Base-by-base conservation (phyloP, 257 asterid species). In the Petrea volubilis region DNA sequence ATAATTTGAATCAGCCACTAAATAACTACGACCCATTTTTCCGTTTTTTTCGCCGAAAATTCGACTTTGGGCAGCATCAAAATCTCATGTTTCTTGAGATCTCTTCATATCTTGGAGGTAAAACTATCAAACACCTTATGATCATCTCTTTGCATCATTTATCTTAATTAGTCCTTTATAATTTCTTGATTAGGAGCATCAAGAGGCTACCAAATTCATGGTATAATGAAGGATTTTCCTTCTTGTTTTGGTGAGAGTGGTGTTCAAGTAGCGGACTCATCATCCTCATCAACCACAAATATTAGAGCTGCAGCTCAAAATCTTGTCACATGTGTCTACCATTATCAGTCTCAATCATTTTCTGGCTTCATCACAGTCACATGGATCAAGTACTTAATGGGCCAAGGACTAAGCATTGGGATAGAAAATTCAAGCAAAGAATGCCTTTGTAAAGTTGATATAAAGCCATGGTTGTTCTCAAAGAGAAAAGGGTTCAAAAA, bases 211-310 rank as follows among this genome's bases (percentile, higher is more conserved):
- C 68, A 17, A 56, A 58, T 43, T 44, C n/a, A 58, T 24, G 71
- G 68, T 58, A 47, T 15, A 47, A 90, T 86, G 97, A 86, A 83
- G 81, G 97, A 90, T 68, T 88, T 90, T 46, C 94, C 92, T 64
- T 90, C 95, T 60, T 90, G 96, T 81, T 88, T 88, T 44, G 87
- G 93, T 49, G 96, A 90, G 58, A 90, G 75, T 67, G 96, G 93
- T n/a, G 84, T 88, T 24, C 93, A 85, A 78, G 60, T 88, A 40
- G 74, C 78, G 2, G 81, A 82, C 44, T 74, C 87, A 55, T 79
- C 87, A 49, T 79, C 95, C 3, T 78, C 85, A 12, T 76, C 81
- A 34, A 62, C 12, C n/a, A 24, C 81, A 46, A 74, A 31, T 33
- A 4, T 2, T 38, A 58, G 56, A 70, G 51, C 74, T 10, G 77